Conservation (phyloP, 1,139 yeast genomes). For the Geotrichum histeridarum region DNA sequence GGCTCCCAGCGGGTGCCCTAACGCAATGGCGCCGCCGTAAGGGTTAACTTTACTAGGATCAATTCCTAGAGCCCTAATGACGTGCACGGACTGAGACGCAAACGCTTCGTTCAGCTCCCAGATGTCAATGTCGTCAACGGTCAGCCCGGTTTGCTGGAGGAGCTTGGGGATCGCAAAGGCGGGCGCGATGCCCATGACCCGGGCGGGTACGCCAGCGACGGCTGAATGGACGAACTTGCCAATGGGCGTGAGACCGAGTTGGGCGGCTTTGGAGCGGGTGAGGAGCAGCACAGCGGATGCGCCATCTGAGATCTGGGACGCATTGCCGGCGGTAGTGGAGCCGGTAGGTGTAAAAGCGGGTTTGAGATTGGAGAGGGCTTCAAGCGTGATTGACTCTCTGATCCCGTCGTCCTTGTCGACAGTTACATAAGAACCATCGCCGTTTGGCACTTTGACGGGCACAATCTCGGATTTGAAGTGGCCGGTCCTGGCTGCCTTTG, state of each 20-base stretch:
- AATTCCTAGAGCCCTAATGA: slow-evolving; percentile 37
- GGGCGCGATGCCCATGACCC: slow-evolving; percentile 44
- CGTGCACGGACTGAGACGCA: slow-evolving; percentile 42
- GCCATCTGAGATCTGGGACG: slow-evolving; percentile 45
- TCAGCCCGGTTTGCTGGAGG: slow-evolving; percentile 32
- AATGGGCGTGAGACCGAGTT: slow-evolving; percentile 38
- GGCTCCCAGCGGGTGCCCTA: slow-evolving; percentile 45
- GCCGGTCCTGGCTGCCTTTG: slow-evolving; percentile 39
- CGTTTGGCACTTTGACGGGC: slow-evolving; percentile 37
- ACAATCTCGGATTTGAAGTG: slow-evolving; percentile 41
- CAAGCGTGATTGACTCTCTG: slow-evolving; percentile 34
- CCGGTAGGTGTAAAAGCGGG: slow-evolving; percentile 42
- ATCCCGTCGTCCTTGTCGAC: slow-evolving; percentile 39
- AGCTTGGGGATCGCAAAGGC: slow-evolving; percentile 41
- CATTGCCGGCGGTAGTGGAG: slow-evolving; percentile 43
- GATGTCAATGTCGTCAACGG: slow-evolving; percentile 37
- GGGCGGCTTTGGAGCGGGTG: slow-evolving; percentile 40
- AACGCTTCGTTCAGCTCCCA: slow-evolving; percentile 45
- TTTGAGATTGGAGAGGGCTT: slow-evolving; percentile 36
- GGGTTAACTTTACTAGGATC: slow-evolving; percentile 40
- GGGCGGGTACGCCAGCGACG: slow-evolving; percentile 41
- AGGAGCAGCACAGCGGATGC: slow-evolving; percentile 43
- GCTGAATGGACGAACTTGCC: slow-evolving; percentile 43
- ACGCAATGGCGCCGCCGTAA: slow-evolving; percentile 44
- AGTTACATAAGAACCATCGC: slow-evolving; percentile 28